A percentile compares a stretch with the other conserved stretches of the same genome.
Conservation (phyloP, 352 stramenopile species). For the Plasmopara muralis region DNA sequence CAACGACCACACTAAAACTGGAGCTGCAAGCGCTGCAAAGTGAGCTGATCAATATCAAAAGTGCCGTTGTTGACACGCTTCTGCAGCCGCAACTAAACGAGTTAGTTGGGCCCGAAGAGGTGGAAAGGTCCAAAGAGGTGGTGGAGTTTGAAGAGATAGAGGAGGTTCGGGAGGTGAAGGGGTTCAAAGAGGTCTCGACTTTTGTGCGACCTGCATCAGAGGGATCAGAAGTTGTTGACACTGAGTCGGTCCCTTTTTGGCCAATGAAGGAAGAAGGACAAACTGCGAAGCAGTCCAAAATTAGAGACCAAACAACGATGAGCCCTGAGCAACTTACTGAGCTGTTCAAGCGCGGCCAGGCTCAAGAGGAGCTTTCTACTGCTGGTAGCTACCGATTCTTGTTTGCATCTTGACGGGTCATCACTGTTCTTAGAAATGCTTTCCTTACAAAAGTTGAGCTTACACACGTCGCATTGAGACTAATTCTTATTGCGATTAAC, state of each 20-base stretch:
- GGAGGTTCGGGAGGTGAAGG: background rate
- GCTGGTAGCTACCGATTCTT: slow-evolving; percentile 24
- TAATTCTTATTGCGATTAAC: too few relatives aligned
- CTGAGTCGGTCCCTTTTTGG: background rate
- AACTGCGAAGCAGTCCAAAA: slow-evolving; percentile 1
- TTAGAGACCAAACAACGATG: slow-evolving; percentile 21
- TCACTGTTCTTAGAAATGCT: too few relatives aligned
- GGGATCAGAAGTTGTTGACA: background rate
- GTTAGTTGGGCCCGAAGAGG: slow-evolving; percentile 5
- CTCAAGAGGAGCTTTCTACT: slow-evolving; percentile 27
- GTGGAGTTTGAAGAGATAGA: background rate
- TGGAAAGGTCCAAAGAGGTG: slow-evolving; percentile 7
- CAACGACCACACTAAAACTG: slow-evolving; percentile 12
- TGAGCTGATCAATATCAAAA: slow-evolving; percentile 34
- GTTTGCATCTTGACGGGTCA: slow-evolving; percentile 20
- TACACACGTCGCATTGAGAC: too few relatives aligned
- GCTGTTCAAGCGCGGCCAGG: slow-evolving; percentile 16
- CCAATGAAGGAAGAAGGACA: background rate
- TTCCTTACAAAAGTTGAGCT: too few relatives aligned
- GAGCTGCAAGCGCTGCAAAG: slow-evolving; percentile 30
- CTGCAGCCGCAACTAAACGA: slow-evolving; percentile 10
- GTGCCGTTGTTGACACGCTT: slow-evolving; percentile 25
- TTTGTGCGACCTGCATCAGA: too few relatives aligned
- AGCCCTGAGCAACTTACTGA: slow-evolving; percentile 17
- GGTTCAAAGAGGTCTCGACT: too few relatives aligned